These are phyloP conservation scores for Globisporangium canariense DNA, from an alignment of 352 stramenopile genomes.

Conservation along the genomic window DNA sequence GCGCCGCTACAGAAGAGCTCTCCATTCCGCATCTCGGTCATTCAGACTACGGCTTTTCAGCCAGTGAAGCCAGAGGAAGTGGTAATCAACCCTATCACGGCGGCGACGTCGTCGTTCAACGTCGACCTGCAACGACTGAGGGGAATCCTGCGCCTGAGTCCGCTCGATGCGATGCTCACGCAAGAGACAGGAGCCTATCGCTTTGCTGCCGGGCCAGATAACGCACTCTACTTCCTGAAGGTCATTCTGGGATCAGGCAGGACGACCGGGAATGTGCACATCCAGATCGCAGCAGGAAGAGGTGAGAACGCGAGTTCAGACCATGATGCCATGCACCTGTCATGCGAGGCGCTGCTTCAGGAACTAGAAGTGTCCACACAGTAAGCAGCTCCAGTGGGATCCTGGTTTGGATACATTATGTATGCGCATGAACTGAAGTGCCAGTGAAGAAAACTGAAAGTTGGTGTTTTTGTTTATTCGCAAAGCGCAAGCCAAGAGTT, in stretches of 20 bases:
- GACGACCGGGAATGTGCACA: not conserved
- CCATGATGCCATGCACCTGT: not conserved
- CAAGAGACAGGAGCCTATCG: conserved; percentile 44
- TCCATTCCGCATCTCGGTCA: conserved; percentile 40
- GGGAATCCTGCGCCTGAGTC: conserved; percentile 43
- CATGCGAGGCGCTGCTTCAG: conserved; percentile 7
- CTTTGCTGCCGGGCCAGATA: conserved; percentile 17
- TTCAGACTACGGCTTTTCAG: conserved; percentile 37
- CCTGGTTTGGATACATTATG: not conserved
- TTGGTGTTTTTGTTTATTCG: not conserved
- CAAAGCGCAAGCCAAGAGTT: conserved; percentile 1
- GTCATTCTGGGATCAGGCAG: conserved; percentile 14
- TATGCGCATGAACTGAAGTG: not conserved
- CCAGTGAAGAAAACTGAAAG: not conserved
- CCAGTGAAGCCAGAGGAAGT: conserved; percentile 22
- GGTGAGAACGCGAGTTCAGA: not conserved
- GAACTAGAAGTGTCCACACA: conserved; percentile 8
- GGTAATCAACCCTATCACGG: conserved; percentile 11
- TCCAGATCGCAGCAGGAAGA: conserved; percentile 3
- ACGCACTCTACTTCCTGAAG: conserved; percentile 38
- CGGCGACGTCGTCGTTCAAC: conserved; percentile 21
- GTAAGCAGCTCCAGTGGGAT: not conserved
- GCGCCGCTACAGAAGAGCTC: conserved; percentile 47
- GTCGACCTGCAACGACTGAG: conserved; percentile 40
- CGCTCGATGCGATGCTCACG: conserved; percentile 55